phyloP scores from a whole-genome alignment of 75 land plant genomes.

The Adiantum capillusveneris region DNA sequence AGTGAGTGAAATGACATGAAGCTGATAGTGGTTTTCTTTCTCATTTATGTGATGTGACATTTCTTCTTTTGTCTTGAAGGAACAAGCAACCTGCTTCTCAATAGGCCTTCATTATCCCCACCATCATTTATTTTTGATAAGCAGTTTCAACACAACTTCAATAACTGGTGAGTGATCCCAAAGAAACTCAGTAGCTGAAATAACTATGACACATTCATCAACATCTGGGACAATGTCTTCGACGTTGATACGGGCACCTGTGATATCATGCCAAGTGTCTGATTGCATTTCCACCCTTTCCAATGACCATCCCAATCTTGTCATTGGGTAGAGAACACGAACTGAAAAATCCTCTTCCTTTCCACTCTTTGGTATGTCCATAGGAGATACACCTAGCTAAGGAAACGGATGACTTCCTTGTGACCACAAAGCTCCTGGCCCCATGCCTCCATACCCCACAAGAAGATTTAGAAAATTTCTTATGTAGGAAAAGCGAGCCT shows the following conservation, averaged over 20 bases:
- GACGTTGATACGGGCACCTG: conserved; percentile 73
- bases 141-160: conserved; percentile 79
- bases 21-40: conserved; percentile 71
- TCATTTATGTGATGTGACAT: conserved; percentile 80
- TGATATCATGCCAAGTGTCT: conserved; percentile 80
- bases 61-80: conserved; percentile 82
- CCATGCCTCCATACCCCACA: conserved; percentile 57
- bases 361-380: conserved; percentile 26
- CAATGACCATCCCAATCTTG: conserved; percentile 92
- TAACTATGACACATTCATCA: conserved; percentile 71
- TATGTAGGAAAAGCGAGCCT: no score
- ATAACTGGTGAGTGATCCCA: conserved; percentile 77
- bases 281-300: conserved; percentile 85
- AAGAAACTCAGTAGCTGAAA: conserved; percentile 71
- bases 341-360: conserved; percentile 53
- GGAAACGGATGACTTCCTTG: conserved; percentile 18
- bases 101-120: conserved; percentile 50
- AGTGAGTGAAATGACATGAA: no score
- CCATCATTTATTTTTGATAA: conserved; percentile 63
- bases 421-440: conserved; percentile 36
- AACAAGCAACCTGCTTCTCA: conserved; percentile 78
- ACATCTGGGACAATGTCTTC: conserved; percentile 61
- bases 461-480: no score
- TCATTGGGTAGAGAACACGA: conserved; percentile 68
- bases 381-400: conserved; percentile 26